Evolutionary conservation across 116 monocot genomes (phyloP), one percentile per base, ranked within the genome.

Genomic region (Trichopus zeylanicus): DNA sequence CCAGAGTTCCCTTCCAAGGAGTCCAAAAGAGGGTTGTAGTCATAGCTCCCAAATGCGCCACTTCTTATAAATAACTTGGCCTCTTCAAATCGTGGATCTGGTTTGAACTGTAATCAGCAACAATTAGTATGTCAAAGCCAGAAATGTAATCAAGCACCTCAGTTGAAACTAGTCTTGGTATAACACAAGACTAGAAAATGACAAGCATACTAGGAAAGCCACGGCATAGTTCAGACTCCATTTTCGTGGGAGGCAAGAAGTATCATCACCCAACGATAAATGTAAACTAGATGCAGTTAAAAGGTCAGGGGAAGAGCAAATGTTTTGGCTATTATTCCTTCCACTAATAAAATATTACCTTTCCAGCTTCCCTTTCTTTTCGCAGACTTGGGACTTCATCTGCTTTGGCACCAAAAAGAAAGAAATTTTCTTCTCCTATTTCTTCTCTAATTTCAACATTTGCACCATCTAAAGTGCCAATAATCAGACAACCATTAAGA

Each of bases 361-460:
- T 65, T 64, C 94, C 89, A 30, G 73, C 56, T 67, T 83, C 83
- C 69, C 94, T 80, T 33, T 89, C 86, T 57, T 84, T 86, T 53
- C 90, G 83, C 32, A 95, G 58, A 25, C 29, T 64, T 59, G 94
- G 73, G 60, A 95, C 86, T 69, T 89, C 73, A 74, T 95, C 81
- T 34, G 89, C 90, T 58, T 66, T 74, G 32, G 94, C 94, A 72
- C 89, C 94, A 74, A 89, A 89, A 55, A 94, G 81, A 53, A 95
- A 94, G 75, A 95, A 95, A 72, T 95, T 95, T 0, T 89, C 94
- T 15, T 75, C 83, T 3, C 90, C 89, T 33, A 95, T 83, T 48
- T 89, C 89, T 63, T 95, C 94, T 77, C 89, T 86, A 18, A 95
- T 95, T 60, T 95, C 94, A 61, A 95, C 90, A 76, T 95, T 95